phyloP scores from a whole-genome alignment of 2,329 filamentous ascomycete species.

The Proliferodiscus dingleyae region DNA sequence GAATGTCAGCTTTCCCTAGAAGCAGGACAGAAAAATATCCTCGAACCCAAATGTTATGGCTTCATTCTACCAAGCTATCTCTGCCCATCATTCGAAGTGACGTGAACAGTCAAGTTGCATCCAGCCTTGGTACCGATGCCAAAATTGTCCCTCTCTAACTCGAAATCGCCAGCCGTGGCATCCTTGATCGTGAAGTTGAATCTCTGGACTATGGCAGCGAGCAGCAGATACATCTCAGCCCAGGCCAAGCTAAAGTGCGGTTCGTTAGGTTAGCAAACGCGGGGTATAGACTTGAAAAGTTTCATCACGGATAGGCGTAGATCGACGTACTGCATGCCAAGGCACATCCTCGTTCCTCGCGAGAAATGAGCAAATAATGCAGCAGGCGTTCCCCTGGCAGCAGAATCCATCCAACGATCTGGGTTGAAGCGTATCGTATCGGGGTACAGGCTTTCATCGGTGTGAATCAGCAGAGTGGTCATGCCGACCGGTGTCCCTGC shows the following conservation, averaged over 20 bases:
- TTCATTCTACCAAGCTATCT: too few relatives aligned
- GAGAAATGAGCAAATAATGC: conserved; percentile 5
- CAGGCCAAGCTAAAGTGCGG: not conserved
- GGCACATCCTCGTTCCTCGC: conserved; percentile 8
- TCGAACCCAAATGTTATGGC: too few relatives aligned
- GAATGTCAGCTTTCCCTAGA: too few relatives aligned
- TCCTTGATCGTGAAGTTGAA: conserved; percentile 4
- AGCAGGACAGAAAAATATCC: too few relatives aligned
- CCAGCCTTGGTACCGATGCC: conserved; percentile 4
- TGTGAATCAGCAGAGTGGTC: conserved; percentile 5
- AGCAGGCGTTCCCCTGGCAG: not conserved
- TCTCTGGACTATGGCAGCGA: not conserved
- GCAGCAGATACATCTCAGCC: conserved; percentile 8
- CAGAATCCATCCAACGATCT: conserved; percentile 8
- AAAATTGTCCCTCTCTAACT: conserved; percentile 7
- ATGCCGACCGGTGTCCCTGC: conserved; percentile 6
- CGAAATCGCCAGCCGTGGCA: conserved; percentile 2
- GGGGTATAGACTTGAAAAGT: not conserved
- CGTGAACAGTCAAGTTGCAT: too few relatives aligned
- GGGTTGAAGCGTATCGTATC: conserved; percentile 5
- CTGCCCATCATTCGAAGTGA: too few relatives aligned
- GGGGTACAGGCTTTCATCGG: conserved; percentile 13
- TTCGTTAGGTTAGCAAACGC: not conserved
- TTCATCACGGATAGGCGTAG: too few relatives aligned
- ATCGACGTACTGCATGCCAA: conserved; percentile 12